phyloP scores from a whole-genome alignment of 169 alveolate genomes.

The Eimeria sp. region DNA sequence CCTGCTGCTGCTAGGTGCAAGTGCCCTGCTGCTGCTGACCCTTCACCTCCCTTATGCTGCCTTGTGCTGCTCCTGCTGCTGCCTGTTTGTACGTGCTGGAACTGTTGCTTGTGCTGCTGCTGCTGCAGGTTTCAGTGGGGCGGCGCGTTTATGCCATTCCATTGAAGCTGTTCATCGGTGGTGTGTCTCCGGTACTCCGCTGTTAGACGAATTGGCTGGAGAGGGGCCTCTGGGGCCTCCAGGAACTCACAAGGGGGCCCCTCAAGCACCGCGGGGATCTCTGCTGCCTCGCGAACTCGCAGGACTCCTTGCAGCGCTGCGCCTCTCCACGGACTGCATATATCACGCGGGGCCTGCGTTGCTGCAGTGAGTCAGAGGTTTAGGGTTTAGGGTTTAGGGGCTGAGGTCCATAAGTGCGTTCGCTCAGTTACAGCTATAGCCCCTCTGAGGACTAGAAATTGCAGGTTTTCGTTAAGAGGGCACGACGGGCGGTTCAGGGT shows the following conservation, averaged over 20 bases:
- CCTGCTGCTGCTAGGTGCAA: background rate
- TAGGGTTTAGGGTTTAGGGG: conserved; percentile 6
- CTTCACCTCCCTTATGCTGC: background rate
- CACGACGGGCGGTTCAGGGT: background rate
- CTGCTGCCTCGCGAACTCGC: conserved; percentile 86
- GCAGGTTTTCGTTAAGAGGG: background rate
- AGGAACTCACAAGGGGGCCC: background rate
- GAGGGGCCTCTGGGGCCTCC: conserved; percentile 32
- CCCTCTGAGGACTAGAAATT: background rate
- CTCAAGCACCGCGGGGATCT: conserved; percentile 24
- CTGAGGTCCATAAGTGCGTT: background rate
- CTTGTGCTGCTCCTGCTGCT: background rate
- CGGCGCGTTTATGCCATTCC: conserved; percentile 70
- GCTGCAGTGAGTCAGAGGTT: conserved; percentile 48
- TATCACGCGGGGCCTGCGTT: background rate
- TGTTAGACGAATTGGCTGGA: conserved; percentile 75
- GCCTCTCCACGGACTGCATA: background rate
- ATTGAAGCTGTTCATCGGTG: conserved; percentile 81
- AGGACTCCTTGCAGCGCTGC: conserved; percentile 84
- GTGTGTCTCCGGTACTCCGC: conserved; percentile 89
- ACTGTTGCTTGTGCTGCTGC: background rate
- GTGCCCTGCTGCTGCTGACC: background rate
- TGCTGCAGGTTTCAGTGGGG: conserved; percentile 79
- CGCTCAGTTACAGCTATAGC: background rate
- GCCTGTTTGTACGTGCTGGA: background rate